phyloP scores from a whole-genome alignment of 805 yeast genomes.

The Nakazawaea ernobii region DNA sequence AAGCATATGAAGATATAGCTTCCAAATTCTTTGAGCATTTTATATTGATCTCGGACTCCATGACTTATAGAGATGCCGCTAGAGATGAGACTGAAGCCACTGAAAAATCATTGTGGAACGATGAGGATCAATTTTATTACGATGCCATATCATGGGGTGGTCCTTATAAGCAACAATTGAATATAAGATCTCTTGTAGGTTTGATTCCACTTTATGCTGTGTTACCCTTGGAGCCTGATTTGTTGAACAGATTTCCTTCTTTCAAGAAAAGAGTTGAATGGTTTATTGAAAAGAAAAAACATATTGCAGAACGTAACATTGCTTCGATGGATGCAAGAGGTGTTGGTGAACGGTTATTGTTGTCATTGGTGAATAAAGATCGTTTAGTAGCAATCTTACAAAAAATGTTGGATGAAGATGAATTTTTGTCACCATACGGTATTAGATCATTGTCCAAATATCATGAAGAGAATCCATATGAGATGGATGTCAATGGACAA shows the following conservation, averaged over 20 bases:
- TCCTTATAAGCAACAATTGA: slow-evolving; percentile 57
- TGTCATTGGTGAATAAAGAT: slow-evolving; percentile 78
- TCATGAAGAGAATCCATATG: slow-evolving; percentile 80
- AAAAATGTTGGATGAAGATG: slow-evolving; percentile 80
- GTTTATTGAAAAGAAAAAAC: slow-evolving; percentile 68
- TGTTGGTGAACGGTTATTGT: slow-evolving; percentile 71
- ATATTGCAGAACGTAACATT: slow-evolving; percentile 73
- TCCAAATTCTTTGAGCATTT: slow-evolving; percentile 93
- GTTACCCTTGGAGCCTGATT: slow-evolving; percentile 79
- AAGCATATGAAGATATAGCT: slow-evolving; percentile 89
- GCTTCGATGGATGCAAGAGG: slow-evolving; percentile 79
- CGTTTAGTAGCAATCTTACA: slow-evolving; percentile 69
- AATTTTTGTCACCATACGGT: slow-evolving; percentile 80
- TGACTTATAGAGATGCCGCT: slow-evolving; percentile 59
- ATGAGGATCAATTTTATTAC: slow-evolving; percentile 80
- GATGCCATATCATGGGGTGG: slow-evolving; percentile 88
- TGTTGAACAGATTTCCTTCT: slow-evolving; percentile 70
- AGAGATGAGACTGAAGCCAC: slow-evolving; percentile 35
- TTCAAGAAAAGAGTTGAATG: slow-evolving; percentile 80
- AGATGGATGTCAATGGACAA: slow-evolving; percentile 76
- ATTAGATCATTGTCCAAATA: slow-evolving; percentile 82
- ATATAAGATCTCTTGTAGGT: slow-evolving; percentile 86
- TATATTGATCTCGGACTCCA: slow-evolving; percentile 85
- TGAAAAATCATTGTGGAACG: slow-evolving; percentile 80
- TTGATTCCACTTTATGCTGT: slow-evolving; percentile 88